Evolutionary conservation across 2,329 filamentous ascomycete species (phyloP), one percentile per base, ranked within the genome.

Genomic region (Emydomyces testavorans): DNA sequence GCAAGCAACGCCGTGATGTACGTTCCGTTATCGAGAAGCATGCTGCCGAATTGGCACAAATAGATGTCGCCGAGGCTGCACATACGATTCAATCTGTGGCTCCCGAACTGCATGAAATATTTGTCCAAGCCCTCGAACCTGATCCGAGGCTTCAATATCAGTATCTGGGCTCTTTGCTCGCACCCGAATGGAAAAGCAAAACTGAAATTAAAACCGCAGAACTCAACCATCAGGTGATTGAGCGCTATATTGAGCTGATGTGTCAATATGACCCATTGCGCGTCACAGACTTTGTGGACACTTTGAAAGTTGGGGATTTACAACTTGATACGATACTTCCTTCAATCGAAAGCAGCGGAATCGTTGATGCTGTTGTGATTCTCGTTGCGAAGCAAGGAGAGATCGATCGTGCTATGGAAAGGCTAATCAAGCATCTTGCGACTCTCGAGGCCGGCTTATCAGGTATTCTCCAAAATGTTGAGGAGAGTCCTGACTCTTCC

Each of bases 281-380:
- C 57, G 90, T 98, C 1, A 85, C 85, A 2, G 82, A 88, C 48
- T 98, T 92, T 62, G 78, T 96, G 23, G 80, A 83, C 31, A 62
- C 78, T 1, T 73, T 94, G 2, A 84, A 87, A 56, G 80, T 82
- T 2, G 80, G 83, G 8, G 82, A 95, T 60, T 68, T 98, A 23
- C 77, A 80, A 20, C 74, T 98, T 0, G 85, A 92, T 10, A 76
- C 80, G 45, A 74, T 98, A 1, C 72, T 98, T 6, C 88, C 89
- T 3, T 81, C 82, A 0, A 87, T 98, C 73, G 93, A 98, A 64
- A 78, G 83, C 53, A 88, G 82, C 35, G 89, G 89, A 1, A 85
- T 92, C 4, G 79, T 98, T 38, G 92, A 98, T 68, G 93, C 89
- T 3, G 90, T 88, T 0, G 85, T 98, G 5, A 79, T 94, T 1